phyloP scores from a whole-genome alignment of 2,329 filamentous ascomycete genomes.

The Microcyclospora tardicrescens region DNA sequence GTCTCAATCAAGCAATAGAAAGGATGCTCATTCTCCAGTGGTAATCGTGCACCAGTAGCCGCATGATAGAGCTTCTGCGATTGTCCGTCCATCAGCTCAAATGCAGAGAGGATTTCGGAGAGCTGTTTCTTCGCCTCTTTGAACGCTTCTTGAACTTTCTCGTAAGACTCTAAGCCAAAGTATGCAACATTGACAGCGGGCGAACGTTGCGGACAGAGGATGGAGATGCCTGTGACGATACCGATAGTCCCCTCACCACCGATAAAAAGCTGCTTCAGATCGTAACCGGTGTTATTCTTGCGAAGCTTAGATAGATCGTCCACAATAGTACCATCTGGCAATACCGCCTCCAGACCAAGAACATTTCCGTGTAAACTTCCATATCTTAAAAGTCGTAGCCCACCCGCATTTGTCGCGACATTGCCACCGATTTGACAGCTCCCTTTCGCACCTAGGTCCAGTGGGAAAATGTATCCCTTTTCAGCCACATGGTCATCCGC shows the following conservation, averaged over 20 bases:
- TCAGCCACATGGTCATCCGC: conserved; percentile 78
- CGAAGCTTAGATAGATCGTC: conserved; percentile 77
- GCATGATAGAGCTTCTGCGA: conserved; percentile 65
- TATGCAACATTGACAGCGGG: conserved; percentile 89
- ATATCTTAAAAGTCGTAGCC: conserved; percentile 77
- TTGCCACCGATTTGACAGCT: conserved; percentile 96
- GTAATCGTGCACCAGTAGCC: conserved; percentile 64
- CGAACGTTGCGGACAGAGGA: conserved; percentile 77
- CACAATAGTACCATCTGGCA: conserved; percentile 84
- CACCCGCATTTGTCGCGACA: conserved; percentile 89
- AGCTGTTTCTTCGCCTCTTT: conserved; percentile 79
- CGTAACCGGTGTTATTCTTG: conserved; percentile 99
- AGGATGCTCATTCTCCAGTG: conserved; percentile 69
- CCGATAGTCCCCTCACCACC: conserved; percentile 91
- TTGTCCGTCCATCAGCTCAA: conserved; percentile 87
- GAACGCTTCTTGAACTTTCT: conserved; percentile 77
- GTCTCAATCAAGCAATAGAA: conserved; percentile 98
- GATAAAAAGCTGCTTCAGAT: conserved; percentile 93
- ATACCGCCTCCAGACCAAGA: conserved; percentile 80
- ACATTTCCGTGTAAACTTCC: conserved; percentile 90
- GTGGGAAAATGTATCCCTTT: conserved; percentile 76
- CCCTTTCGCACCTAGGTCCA: conserved; percentile 95
- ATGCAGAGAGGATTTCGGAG: conserved; percentile 89
- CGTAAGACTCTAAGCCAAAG: conserved; percentile 80
- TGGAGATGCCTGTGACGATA: conserved; percentile 79